These are phyloP conservation scores for Coemansia sp. DNA, from an alignment of 192 early-diverging fungal genomes.

Conservation along the genomic window DNA sequence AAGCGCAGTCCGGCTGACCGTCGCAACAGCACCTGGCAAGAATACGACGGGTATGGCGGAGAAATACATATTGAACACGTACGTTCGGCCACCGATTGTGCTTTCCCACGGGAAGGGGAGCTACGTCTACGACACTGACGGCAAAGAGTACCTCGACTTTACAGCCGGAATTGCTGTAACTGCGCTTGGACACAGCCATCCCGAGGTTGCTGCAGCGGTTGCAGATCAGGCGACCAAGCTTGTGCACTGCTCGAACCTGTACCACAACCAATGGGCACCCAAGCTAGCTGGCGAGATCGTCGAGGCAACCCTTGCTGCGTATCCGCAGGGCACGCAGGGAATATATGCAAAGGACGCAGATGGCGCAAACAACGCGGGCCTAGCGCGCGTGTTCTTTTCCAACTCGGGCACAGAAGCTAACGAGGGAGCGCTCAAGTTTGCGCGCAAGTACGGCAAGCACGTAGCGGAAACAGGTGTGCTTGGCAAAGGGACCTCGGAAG, in stretches of 20 bases:
- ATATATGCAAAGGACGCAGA: constrained; percentile 34
- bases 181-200: constrained; percentile 86
- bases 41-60: constrained; percentile 27
- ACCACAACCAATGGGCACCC: constrained; percentile 85
- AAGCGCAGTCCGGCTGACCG: constrained; percentile 1
- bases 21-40: constrained; percentile 7
- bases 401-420: constrained; percentile 99
- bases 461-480: constrained; percentile 31
- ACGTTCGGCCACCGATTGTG: constrained; percentile 66
- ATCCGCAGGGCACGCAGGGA: constrained; percentile 51
- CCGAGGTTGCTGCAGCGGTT: constrained; percentile 67
- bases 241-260: constrained; percentile 90
- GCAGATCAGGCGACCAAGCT: constrained; percentile 80
- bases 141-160: constrained; percentile 86
- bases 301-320: constrained; percentile 55
- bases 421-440: constrained; percentile 97
- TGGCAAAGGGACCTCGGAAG: constrained; percentile 47
- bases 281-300: constrained; percentile 75
- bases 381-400: constrained; percentile 84
- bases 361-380: constrained; percentile 13
- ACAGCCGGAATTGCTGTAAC: constrained; percentile 94
- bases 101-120: constrained; percentile 82
- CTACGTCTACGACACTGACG: constrained; percentile 73
- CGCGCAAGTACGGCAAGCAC: constrained; percentile 77
- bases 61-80: constrained; percentile 70